Percentiles rank a stretch among this genome's conserved stretches.
These are phyloP conservation scores for Rhizopogon salebrosus DNA, from an alignment of 768 basidiomycete species.

Conservation along the genomic window DNA sequence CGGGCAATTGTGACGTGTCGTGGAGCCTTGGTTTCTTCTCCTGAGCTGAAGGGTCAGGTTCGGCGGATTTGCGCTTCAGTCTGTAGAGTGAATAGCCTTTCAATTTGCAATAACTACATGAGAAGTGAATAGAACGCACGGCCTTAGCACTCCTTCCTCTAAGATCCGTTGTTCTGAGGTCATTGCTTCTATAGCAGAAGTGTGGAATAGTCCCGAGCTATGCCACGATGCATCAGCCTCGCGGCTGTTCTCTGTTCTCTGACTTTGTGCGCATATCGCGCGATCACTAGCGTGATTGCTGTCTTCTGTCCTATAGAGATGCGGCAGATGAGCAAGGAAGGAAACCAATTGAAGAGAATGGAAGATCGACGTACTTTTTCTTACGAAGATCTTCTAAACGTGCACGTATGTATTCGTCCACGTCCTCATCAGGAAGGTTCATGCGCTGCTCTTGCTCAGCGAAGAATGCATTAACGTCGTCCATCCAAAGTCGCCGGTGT, in stretches of 20 bases:
- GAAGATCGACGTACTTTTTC: slow-evolving; percentile 10
- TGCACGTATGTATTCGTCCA: slow-evolving; percentile 41
- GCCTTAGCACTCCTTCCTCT: not conserved
- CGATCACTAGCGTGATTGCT: slow-evolving; percentile 1
- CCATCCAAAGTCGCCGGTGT: slow-evolving; percentile 6
- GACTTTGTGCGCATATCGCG: not conserved
- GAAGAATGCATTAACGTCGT: slow-evolving; percentile 44
- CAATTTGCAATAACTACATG: not conserved
- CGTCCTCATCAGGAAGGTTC: slow-evolving; percentile 48
- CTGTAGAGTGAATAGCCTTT: slow-evolving; percentile 1
- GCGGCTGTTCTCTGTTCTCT: not conserved
- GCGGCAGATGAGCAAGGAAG: not conserved
- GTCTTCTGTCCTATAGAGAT: not conserved
- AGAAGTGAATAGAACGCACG: slow-evolving; percentile 8
- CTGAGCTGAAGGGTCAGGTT: not conserved
- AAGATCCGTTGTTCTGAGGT: not conserved
- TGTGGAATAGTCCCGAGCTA: not conserved
- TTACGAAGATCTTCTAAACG: slow-evolving; percentile 13
- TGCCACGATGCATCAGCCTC: not conserved
- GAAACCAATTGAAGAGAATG: not conserved
- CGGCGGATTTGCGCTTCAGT: slow-evolving; percentile 1
- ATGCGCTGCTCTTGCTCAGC: slow-evolving; percentile 50
- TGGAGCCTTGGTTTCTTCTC: not conserved
- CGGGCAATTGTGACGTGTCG: not conserved
- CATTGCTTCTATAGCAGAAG: not conserved